Evolutionary conservation across 2,329 filamentous ascomycete species (phyloP), one percentile per base, ranked within the genome.

Genomic region (Diaporthe longicolla): DNA sequence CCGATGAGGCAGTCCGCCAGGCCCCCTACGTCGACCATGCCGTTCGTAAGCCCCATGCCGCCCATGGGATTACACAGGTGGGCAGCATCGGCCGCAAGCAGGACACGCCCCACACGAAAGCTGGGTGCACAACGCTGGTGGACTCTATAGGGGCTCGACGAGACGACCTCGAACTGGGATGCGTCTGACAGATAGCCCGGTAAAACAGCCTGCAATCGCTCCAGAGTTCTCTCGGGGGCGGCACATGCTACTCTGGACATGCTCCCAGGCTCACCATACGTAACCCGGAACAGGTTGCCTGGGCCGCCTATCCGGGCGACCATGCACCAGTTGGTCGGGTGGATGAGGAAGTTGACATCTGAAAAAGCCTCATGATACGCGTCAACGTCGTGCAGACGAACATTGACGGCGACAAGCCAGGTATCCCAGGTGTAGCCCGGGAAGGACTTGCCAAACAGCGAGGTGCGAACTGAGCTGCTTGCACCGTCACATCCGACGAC

Each of bases 381-480:
- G 15, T 85, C 82, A 74, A 92, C 90, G 76, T 90, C 88, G 73
- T 92, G 91, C 78, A 91, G 91, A 19, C 45, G 63, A 4, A 85
- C 85, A 80, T 88, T 87, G n/a, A 85, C 87, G 48, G 86, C 85
- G 15, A 88, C 80, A 66, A 88, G 85, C 74, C 87, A 85, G 57
- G 83, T 80, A 72, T 85, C 80, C 78, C 86, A 82, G 0, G 86
- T 88, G 77, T 84, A 83, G 2, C 86, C 86, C 0, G 84, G 85
- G 75, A 86, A 87, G 21, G 80, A 65, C 52, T n/a, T 78, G 1
- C 82, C 83, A 75, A 84, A 84, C 9, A 85, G 72, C 32, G 79
- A 78, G 29, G 79, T 79, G 58, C 84, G 78, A 13, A 85, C 79
- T 77, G 74, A 77, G 59, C 79, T 81, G 59, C 78, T 81, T 3